Percentiles rank a stretch among this genome's conserved stretches.
Conservation (phyloP, 1,139 yeast genomes). For the Yamadazyma atmosphaerica region DNA sequence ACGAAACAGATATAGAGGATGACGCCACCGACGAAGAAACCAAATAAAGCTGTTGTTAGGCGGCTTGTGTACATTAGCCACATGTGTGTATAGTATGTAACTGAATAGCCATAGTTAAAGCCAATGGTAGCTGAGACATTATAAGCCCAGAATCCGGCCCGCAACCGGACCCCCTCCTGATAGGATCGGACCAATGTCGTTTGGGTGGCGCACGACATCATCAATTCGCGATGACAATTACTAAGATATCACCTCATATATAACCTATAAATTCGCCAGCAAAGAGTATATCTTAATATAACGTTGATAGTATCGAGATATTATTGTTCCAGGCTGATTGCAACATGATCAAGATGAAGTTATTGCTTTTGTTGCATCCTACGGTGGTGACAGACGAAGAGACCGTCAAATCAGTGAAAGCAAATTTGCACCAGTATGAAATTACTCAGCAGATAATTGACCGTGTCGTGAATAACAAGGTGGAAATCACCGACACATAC, state of each 20-base stretch:
- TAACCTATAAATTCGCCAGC: no score
- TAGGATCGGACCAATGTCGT: no score
- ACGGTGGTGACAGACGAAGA: conserved; percentile 58
- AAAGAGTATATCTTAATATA: no score
- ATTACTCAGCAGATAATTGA: conserved; percentile 68
- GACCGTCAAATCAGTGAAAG: conserved; percentile 12
- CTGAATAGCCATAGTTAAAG: neutral
- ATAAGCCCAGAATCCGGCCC: neutral
- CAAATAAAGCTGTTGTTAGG: no score
- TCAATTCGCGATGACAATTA: no score
- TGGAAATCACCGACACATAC: conserved; percentile 46
- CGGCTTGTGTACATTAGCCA: no score
- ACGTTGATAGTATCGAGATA: neutral
- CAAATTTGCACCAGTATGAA: conserved; percentile 7
- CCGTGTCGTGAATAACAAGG: conserved; percentile 59
- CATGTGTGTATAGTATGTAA: no score
- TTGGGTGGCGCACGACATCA: no score
- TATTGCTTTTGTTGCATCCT: conserved; percentile 66
- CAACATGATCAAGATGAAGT: conserved; percentile 19
- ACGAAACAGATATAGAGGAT: conserved; percentile 36
- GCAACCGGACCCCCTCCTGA: neutral
- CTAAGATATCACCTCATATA: no score
- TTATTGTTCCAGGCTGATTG: neutral
- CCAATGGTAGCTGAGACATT: neutral
- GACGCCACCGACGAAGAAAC: conserved; percentile 24